Percentiles rank a stretch among this genome's conserved stretches.
Conservation (phyloP, 1,284 basidiomycete genomes). For the Cutaneotrichosporon arboriforme region DNA sequence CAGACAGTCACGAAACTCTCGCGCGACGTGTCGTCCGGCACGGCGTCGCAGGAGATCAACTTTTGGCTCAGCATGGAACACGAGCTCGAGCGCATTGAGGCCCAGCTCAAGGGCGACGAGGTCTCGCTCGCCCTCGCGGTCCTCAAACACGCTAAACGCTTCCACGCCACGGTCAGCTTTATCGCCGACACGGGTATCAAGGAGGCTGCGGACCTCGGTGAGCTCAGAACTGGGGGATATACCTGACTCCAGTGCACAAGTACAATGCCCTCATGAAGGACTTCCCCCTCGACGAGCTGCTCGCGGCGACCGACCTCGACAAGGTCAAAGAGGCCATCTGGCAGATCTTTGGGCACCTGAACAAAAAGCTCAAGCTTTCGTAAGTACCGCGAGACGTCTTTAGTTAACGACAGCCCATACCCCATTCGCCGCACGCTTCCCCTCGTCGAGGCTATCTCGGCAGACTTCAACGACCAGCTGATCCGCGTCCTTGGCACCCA, state of each 20-base stretch:
- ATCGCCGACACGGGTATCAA: slow-evolving; percentile 95
- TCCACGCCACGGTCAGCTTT: slow-evolving; percentile 95
- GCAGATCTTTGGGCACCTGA: slow-evolving; percentile 88
- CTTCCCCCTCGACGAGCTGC: slow-evolving; percentile 91
- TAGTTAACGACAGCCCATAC: slow-evolving; percentile 57
- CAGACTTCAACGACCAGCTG: slow-evolving; percentile 92
- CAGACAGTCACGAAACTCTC: slow-evolving; percentile 92
- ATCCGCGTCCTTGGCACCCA: slow-evolving; percentile 84
- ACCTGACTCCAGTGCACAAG: slow-evolving; percentile 67
- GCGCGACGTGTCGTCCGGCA: slow-evolving; percentile 89
- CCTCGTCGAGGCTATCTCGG: slow-evolving; percentile 94
- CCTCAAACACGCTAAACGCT: slow-evolving; percentile 90
- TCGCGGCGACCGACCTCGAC: slow-evolving; percentile 91
- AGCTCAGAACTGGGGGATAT: slow-evolving; percentile 30
- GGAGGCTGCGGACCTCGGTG: slow-evolving; percentile 79
- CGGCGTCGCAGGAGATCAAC: slow-evolving; percentile 97
- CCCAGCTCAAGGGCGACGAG: slow-evolving; percentile 84
- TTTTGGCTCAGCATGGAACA: slow-evolving; percentile 95
- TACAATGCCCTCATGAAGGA: slow-evolving; percentile 99
- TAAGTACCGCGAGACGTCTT: not conserved
- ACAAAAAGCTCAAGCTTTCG: slow-evolving; percentile 89
- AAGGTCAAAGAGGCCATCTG: slow-evolving; percentile 85
- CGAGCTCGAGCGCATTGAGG: slow-evolving; percentile 87
- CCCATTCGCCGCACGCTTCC: slow-evolving; percentile 91
- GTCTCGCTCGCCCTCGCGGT: slow-evolving; percentile 94